Evolutionary conservation across 139 green algal genomes (phyloP), one percentile per base, ranked within the genome.

Genomic region (Nannochloris sp.): DNA sequence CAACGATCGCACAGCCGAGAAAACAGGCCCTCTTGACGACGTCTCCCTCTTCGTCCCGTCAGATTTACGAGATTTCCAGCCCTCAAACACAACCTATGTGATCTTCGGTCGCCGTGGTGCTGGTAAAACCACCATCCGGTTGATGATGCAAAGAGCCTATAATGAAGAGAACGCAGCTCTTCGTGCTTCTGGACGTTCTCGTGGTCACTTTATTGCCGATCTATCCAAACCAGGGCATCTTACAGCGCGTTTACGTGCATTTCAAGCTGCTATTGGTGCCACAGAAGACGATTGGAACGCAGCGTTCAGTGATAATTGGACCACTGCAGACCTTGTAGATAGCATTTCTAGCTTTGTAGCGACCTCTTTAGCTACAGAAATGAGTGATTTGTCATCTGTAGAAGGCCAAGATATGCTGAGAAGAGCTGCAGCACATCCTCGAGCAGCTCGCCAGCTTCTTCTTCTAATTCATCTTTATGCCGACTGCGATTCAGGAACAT

Each of bases 71-170:
- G 83, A 77, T 14, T 90, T 95, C 54, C 65, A 67, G 24, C 87
- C 87, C 8, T 89, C 74, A 68, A 85, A 94, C 30, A 91, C 81
- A 0, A 96, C 89, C 0, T 96, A 96, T 67, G 68, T 96, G 23
- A 82, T 89, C 60, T 89, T 89, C 64, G 82, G 82, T 6, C 65
- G 66, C 39, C 59, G 82, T 3, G 82, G 89, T 12, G 78, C 58
- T 33, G 89, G 89, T 60, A 96, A 96, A 66, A 96, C 89, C 34
- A 96, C 89, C 23, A 92, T 96, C 39, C 67, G 87, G n/a, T 33
- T 86, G 73, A 80, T 87, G 79, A 88, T 93, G 75, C 78, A 89
- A 68, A 60, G 72, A 13, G 82, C 81, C 3, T 93, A 93, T 53
- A 44, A 65, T 33, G 42, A 74, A 4, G 77, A 84, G 71, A 95